A percentile compares a stretch with the other conserved stretches of the same genome.
These are phyloP conservation scores for Chrysopogon serrulatus DNA, from an alignment of 176 grass and related monocot genomes.

Conservation along the genomic window DNA sequence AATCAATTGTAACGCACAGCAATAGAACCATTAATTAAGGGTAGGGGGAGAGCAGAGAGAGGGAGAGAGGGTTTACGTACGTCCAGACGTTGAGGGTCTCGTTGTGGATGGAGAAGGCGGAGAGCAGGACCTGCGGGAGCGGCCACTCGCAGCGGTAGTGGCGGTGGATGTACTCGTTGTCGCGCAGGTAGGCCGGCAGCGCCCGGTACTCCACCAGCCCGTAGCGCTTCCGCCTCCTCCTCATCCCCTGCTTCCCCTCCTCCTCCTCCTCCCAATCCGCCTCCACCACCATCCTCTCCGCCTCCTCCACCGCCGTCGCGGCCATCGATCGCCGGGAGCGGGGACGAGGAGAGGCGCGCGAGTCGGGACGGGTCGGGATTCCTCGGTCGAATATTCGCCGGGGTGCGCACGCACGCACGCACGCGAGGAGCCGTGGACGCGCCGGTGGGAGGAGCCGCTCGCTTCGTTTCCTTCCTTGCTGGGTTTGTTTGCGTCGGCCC, in stretches of 20 bases:
- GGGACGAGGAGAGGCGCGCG: neutral
- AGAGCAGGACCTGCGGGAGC: slow-evolving; percentile 76
- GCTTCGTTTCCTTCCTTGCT: neutral
- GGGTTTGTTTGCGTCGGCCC: slow-evolving; percentile 19
- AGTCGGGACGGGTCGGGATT: neutral
- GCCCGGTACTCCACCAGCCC: slow-evolving; percentile 77
- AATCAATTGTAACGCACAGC: neutral
- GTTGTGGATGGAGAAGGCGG: slow-evolving; percentile 91
- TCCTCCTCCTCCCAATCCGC: neutral
- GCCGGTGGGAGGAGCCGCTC: neutral
- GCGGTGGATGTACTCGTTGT: slow-evolving; percentile 90
- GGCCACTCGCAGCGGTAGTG: slow-evolving; percentile 90
- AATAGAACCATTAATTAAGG: neutral
- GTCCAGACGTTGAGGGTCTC: slow-evolving; percentile 96
- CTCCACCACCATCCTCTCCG: neutral
- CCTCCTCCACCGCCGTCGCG: neutral
- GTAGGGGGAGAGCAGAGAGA: neutral
- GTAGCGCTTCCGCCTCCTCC: slow-evolving; percentile 34
- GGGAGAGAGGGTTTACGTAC: slow-evolving; percentile 9
- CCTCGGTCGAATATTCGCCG: slow-evolving; percentile 25
- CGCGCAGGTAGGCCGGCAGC: slow-evolving; percentile 70
- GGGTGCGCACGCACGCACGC: neutral
- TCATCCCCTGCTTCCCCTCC: neutral
- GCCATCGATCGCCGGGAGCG: neutral
- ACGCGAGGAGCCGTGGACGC: neutral